Base-by-base conservation (phyloP, 495 filamentous ascomycete species). In the Penicillium pulvis region DNA sequence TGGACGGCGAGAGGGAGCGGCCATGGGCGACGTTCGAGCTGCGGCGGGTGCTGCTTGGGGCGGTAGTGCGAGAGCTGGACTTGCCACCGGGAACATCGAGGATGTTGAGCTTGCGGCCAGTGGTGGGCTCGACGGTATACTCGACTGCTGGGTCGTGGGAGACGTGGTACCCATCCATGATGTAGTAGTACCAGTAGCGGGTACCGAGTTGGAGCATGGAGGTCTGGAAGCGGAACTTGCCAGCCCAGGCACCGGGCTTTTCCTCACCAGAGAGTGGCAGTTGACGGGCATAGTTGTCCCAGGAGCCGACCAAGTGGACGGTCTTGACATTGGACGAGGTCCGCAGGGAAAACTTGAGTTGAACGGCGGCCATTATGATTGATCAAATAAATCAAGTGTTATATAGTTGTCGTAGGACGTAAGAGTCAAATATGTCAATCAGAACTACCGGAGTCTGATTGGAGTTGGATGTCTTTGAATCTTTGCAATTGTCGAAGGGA, bases 101-200 rank as follows among this genome's bases (percentile, higher is more conserved):
- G 73, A 86, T 83, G 78, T 89, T 98, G 56, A 98, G 84, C 73
- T 89, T 89, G 74, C 95, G 94, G 79, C 92, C 92, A 64, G 95
- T 97, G 68, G 93, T 98, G 66, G 94, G 93, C 82, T 98, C 94
- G 69, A 89, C 88, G 76, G 91, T 96, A 72, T 87, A 91, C 56
- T 89, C 83, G 71, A 90, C 85, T 68, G 90, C 91, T 51, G 95
- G 94, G 78, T 98, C 94, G 82, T 98, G 93, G 48, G 94, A 93
- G 73, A 97, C 89, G 75, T 97, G 93, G 86, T 97, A 97, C 58
- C 94, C 94, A 71, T 98, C 94, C 78, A 98, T 95, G 89, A 98
- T 97, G 82, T 97, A 98, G 84, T 98, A 98, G 86, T 98, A 98
- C 94, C 95, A 98, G 87, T 97, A 98, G 65, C 94, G 87, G 68